A percentile compares a stretch with the other conserved stretches of the same genome.
Evolutionary conservation across 495 filamentous ascomycete species (phyloP).

Genomic region (Aspergillus kassunensis): DNA sequence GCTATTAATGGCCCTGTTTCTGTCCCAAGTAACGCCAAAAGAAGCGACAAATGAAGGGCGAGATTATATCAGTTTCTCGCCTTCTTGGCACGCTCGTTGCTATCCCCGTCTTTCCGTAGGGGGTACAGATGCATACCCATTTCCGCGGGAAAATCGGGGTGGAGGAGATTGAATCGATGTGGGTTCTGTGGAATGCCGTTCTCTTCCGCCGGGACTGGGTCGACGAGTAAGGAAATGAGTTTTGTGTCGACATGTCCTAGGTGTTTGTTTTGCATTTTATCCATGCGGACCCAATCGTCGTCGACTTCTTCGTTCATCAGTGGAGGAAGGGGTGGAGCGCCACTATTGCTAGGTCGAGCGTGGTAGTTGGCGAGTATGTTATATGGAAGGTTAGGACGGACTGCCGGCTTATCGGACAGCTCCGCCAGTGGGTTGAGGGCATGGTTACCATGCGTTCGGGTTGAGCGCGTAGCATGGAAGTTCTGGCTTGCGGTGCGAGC

Average conservation of each 20-base stretch:
- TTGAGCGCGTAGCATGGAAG: conserved; percentile 68
- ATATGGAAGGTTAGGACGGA: conserved; percentile 61
- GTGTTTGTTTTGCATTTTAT: conserved; percentile 35
- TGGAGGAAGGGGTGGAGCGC: conserved; percentile 46
- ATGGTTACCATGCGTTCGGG: conserved; percentile 52
- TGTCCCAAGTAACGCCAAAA: conserved; percentile 10
- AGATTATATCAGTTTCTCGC: conserved; percentile 7
- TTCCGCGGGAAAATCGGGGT: conserved; percentile 39
- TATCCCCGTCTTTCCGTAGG: conserved; percentile 13
- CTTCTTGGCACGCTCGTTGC: conserved; percentile 18
- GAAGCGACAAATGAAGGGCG: not conserved
- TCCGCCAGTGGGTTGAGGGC: conserved; percentile 59
- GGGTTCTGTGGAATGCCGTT: conserved; percentile 34
- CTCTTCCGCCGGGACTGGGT: conserved; percentile 27
- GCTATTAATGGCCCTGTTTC: conserved; percentile 3
- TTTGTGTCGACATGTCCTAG: conserved; percentile 35
- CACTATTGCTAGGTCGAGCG: conserved; percentile 38
- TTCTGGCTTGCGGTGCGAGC: conserved; percentile 63
- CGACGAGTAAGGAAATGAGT: conserved; percentile 35
- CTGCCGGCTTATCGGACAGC: conserved; percentile 59
- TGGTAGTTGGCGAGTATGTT: conserved; percentile 51
- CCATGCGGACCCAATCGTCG: conserved; percentile 57
- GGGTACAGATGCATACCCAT: conserved; percentile 39
- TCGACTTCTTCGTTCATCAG: conserved; percentile 56
- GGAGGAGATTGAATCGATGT: conserved; percentile 33